Evolutionary conservation across 176 grass and related monocot genomes (phyloP).

Genomic region (Avena atlantica): DNA sequence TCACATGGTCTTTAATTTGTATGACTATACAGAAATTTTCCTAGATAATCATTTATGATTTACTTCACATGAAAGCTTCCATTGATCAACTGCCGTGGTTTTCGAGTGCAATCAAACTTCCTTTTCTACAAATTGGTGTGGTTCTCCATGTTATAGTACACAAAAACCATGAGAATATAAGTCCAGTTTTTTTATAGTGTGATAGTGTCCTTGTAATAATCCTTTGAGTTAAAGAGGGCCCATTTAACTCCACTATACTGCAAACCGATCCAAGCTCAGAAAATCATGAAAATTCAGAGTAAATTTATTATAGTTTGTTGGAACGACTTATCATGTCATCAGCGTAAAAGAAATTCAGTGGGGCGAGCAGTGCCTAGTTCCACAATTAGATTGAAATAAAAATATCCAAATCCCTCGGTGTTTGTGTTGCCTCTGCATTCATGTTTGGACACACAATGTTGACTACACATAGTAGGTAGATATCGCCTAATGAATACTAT

Average conservation of each 20-base stretch:
- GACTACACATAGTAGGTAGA: not conserved
- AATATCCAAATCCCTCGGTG: not conserved
- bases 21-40: not conserved
- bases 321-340: not conserved
- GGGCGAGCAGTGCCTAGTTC: not conserved
- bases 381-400: slow-evolving; percentile 16
- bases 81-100: not conserved
- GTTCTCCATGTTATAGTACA: not conserved
- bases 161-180: not conserved
- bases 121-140: not conserved
- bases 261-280: not conserved
- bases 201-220: slow-evolving; percentile 5
- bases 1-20: not conserved
- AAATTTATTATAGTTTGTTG: slow-evolving; percentile 4
- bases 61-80: not conserved
- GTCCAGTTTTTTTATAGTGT: not conserved
- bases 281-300: not conserved
- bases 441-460: not conserved
- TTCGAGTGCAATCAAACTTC: not conserved
- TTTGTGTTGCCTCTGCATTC: not conserved
- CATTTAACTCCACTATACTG: not conserved
- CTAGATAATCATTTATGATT: not conserved
- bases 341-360: not conserved
- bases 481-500: slow-evolving; percentile 1
- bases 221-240: not conserved